phyloP scores from a whole-genome alignment of 345 rosid species.

The Arabidopsis arenosa region DNA sequence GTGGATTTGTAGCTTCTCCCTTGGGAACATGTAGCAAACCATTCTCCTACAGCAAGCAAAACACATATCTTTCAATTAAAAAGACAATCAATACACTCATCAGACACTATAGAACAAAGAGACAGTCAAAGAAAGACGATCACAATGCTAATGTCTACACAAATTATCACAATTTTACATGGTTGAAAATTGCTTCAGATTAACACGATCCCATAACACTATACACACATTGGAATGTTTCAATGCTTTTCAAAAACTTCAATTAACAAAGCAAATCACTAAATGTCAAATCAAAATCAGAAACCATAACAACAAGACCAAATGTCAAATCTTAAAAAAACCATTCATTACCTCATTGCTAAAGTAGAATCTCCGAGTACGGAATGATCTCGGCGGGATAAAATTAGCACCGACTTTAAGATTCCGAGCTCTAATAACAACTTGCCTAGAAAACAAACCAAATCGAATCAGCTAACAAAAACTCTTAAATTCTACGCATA shows the following conservation, averaged over 20 bases:
- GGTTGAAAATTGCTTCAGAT: too few relatives aligned
- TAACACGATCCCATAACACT: too few relatives aligned
- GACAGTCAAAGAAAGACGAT: neutral
- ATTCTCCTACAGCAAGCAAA: slow-evolving; percentile 68
- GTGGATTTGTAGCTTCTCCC: slow-evolving; percentile 80
- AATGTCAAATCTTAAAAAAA: neutral
- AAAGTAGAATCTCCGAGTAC: slow-evolving; percentile 78
- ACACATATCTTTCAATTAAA: slow-evolving; percentile 8
- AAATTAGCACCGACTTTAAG: slow-evolving; percentile 89
- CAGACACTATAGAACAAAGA: neutral
- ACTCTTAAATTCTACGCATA: neutral
- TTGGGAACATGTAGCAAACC: slow-evolving; percentile 88
- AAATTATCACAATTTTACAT: too few relatives aligned
- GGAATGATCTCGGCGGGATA: slow-evolving; percentile 83
- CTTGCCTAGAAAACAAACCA: slow-evolving; percentile 58
- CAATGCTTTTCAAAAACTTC: neutral
- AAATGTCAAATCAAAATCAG: neutral
- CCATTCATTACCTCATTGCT: slow-evolving; percentile 73
- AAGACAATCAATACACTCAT: neutral
- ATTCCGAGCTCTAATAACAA: slow-evolving; percentile 85
- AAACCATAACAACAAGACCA: neutral
- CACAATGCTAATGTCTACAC: too few relatives aligned
- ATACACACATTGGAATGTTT: too few relatives aligned
- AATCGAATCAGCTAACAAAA: slow-evolving; percentile 14
- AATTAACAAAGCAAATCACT: neutral